Conservation (phyloP, 2,329 filamentous ascomycete genomes). For the Aspergillus proliferans region DNA sequence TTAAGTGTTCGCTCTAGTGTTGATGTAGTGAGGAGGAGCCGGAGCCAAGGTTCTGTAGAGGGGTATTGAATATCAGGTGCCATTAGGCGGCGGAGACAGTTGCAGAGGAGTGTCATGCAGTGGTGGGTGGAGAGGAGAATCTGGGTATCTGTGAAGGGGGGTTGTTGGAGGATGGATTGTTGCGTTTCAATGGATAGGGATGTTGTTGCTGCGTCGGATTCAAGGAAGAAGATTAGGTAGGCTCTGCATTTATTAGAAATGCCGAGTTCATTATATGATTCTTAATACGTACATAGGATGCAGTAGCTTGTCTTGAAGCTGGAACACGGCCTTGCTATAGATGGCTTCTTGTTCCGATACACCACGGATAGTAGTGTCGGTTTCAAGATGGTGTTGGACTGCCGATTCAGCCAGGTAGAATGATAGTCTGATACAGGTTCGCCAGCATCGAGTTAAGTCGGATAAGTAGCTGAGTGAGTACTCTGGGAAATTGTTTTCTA, state of each 20-base stretch:
- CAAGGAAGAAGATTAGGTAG: slow-evolving; percentile 21
- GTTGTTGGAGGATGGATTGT: slow-evolving; percentile 15
- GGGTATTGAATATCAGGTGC: slow-evolving; percentile 16
- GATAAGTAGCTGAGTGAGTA: slow-evolving; percentile 22
- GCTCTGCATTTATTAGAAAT: slow-evolving; percentile 10
- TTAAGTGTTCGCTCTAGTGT: slow-evolving; percentile 18
- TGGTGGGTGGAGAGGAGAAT: slow-evolving; percentile 20
- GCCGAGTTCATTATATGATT: not conserved
- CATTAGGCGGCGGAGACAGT: slow-evolving; percentile 20
- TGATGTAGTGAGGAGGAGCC: slow-evolving; percentile 20
- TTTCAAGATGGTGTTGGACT: slow-evolving; percentile 17
- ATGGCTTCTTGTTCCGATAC: slow-evolving; percentile 19
- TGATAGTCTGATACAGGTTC: slow-evolving; percentile 20
- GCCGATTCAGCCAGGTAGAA: slow-evolving; percentile 19
- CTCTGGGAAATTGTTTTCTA: slow-evolving; percentile 14
- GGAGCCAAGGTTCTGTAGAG: slow-evolving; percentile 19
- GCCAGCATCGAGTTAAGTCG: slow-evolving; percentile 20
- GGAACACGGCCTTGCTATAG: slow-evolving; percentile 17
- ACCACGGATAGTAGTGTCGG: slow-evolving; percentile 12
- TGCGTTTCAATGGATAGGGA: slow-evolving; percentile 10
- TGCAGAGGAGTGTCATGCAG: slow-evolving; percentile 19
- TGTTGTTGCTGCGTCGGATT: slow-evolving; percentile 10
- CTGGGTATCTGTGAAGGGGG: slow-evolving; percentile 17
- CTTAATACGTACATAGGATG: slow-evolving; percentile 12
- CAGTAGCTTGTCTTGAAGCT: slow-evolving; percentile 17